Evolutionary conservation across 495 filamentous ascomycete species (phyloP), one percentile per base, ranked within the genome.

Genomic region (Neurospora pannonica): DNA sequence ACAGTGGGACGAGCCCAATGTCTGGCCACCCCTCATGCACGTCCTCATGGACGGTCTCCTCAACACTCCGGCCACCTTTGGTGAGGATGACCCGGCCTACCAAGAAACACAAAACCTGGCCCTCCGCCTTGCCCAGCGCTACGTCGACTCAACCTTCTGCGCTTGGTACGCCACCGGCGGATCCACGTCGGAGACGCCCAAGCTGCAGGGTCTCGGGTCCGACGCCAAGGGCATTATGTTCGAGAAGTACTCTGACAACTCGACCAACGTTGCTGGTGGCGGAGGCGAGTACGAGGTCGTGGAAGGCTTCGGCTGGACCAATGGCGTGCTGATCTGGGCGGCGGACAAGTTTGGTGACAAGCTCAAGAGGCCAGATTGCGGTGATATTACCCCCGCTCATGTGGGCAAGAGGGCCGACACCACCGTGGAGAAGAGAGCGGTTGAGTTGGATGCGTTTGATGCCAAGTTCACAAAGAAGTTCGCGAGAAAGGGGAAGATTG

Each of bases 221-320:
- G 75, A 76, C 8, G 79, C 81, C 11, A 73, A 67, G 28, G 85
- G 85, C 13, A 84, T 81, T 74, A 87, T 87, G 81, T 87, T 87
- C 73, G 85, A 87, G 76, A 87, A 87, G 79, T 87, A 87, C 74
- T 77, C 79, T 34, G 85, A 86, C 74, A 82, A 81, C 36, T 74
- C 84, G 48, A 85, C 83, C 36, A 86, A 86, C 70, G 83, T 82
- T 6, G 85, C 84, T 19, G 85, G 85, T 46, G 76, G 84, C 36
- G 85, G 85, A 13, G 85, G 85, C 74, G 85, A 87, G 79, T 87
- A 87, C 71, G 79, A 81, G 71, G 85, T 87, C 17, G 85, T 87
- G 7, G 84, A 87, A 79, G 85, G 85, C 28, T 87, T 87, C 71
- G 85, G 85, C 10, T 87, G 85, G 85, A 84, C 84, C 28, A 87